phyloP scores from a whole-genome alignment of 495 filamentous ascomycete genomes.

The Daldinia decipiens region DNA sequence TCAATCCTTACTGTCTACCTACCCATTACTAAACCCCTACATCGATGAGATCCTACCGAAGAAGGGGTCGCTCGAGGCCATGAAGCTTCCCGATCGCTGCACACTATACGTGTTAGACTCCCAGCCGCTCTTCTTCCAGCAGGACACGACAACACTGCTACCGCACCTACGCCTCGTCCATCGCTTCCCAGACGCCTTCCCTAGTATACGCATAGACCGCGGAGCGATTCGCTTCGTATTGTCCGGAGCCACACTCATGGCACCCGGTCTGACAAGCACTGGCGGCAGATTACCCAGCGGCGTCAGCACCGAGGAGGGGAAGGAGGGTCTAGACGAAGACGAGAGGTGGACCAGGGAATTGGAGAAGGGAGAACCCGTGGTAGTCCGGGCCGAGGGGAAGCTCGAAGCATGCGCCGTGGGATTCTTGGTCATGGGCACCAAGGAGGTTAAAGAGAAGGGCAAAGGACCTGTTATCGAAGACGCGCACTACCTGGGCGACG shows the following conservation, averaged over 20 bases:
- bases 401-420: conserved; percentile 90
- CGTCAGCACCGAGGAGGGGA: conserved; percentile 53
- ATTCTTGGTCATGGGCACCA: conserved; percentile 83
- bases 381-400: conserved; percentile 93
- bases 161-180: conserved; percentile 85
- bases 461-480: conserved; percentile 94
- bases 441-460: conserved; percentile 90
- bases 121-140: conserved; percentile 89
- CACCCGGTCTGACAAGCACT: conserved; percentile 83
- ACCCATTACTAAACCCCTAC: conserved; percentile 84
- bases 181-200: conserved; percentile 73
- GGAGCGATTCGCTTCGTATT: conserved; percentile 98
- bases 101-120: conserved; percentile 84
- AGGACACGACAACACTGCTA: conserved; percentile 75
- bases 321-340: conserved; percentile 58
- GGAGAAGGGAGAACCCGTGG: conserved; percentile 81
- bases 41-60: conserved; percentile 97
- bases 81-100: conserved; percentile 92
- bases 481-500: conserved; percentile 94
- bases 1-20: conserved; percentile 80
- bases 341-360: conserved; percentile 67
- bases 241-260: conserved; percentile 92
- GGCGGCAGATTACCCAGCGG: conserved; percentile 79
- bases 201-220: conserved; percentile 80
- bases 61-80: conserved; percentile 88